Conservation (phyloP, 306 rosid species). For the Alnus rubra region DNA sequence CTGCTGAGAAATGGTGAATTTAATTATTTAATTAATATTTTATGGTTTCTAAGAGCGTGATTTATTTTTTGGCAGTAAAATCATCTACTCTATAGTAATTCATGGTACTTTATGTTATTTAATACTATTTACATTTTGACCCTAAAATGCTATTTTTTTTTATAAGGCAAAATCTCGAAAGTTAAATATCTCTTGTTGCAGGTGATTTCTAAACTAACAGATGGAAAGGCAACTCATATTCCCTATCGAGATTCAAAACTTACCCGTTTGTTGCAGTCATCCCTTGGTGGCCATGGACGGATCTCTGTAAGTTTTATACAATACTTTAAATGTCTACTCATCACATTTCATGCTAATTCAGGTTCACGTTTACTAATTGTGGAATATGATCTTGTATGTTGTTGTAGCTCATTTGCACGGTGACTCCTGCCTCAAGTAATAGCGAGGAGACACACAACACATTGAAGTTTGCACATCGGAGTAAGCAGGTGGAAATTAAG, state of each 20-base stretch:
- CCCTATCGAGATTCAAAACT: slow-evolving; percentile 68
- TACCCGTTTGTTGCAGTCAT: slow-evolving; percentile 62
- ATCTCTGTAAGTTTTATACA: slow-evolving; percentile 44
- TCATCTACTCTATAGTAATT: neutral
- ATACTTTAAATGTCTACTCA: slow-evolving; percentile 10
- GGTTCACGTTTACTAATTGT: slow-evolving; percentile 10
- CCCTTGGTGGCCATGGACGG: slow-evolving; percentile 61
- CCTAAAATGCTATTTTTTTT: neutral
- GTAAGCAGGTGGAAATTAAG: slow-evolving; percentile 57
- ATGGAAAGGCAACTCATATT: slow-evolving; percentile 56
- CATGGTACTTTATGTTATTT: neutral
- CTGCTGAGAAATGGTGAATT: no score
- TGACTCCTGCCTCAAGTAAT: slow-evolving; percentile 65
- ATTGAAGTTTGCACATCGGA: slow-evolving; percentile 60
- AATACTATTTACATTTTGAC: neutral
- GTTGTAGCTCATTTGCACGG: slow-evolving; percentile 53
- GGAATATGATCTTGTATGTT: slow-evolving; percentile 18
- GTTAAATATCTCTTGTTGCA: slow-evolving; percentile 26
- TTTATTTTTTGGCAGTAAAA: neutral
- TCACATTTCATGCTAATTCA: neutral
- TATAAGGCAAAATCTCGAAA: neutral
- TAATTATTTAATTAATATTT: no score
- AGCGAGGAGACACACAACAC: slow-evolving; percentile 63
- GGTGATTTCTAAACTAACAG: slow-evolving; percentile 65
- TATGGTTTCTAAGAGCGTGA: neutral